Conservation (phyloP, 1,284 basidiomycete genomes). For the Rhodotorula sp. region DNA sequence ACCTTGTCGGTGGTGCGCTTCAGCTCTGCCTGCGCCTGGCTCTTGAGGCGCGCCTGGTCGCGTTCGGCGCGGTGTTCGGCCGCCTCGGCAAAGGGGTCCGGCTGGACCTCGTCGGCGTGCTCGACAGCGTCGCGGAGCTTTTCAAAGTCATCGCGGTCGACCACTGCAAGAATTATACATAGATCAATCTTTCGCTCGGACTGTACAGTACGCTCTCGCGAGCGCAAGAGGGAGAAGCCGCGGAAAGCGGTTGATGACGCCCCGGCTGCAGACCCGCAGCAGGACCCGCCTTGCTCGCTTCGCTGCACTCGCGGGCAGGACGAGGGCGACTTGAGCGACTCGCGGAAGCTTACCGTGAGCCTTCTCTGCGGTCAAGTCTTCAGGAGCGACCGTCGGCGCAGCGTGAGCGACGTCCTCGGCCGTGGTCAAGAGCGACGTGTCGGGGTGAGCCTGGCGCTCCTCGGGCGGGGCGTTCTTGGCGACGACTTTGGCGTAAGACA, state of each 20-base stretch:
- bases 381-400: background rate
- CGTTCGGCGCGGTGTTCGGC: constrained; percentile 56
- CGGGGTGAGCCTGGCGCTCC: constrained; percentile 49
- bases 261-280: background rate
- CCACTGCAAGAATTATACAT: constrained; percentile 7
- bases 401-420: constrained; percentile 6
- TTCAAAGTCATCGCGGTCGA: constrained; percentile 25
- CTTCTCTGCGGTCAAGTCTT: constrained; percentile 14
- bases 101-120: constrained; percentile 29
- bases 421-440: constrained; percentile 57
- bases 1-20: constrained; percentile 62
- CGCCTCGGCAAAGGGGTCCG: constrained; percentile 26
- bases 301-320: too few species aligned
- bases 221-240: background rate
- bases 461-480: constrained; percentile 9
- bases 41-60: constrained; percentile 51
- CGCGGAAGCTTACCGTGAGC: constrained; percentile 12
- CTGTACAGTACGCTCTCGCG: background rate
- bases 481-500: background rate
- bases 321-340: background rate
- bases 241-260: background rate
- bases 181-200: background rate
- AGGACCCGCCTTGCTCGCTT: too few species aligned
- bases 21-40: constrained; percentile 57
- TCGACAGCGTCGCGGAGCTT: constrained; percentile 27